These are phyloP conservation scores for Xerocomus amazonicus DNA, from an alignment of 1,284 basidiomycete species.

Conservation along the genomic window DNA sequence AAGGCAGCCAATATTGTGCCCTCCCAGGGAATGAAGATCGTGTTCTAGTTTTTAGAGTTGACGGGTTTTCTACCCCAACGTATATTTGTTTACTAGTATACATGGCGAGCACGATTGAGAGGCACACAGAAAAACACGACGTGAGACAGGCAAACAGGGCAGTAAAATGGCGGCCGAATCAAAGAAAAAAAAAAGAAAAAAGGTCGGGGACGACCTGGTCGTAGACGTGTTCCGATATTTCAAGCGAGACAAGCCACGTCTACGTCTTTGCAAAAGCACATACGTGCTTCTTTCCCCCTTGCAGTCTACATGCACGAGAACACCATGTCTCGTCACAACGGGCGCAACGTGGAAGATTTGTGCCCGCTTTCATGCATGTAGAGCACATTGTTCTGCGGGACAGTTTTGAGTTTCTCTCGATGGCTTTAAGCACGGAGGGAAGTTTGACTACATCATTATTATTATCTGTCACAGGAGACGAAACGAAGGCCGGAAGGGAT, in stretches of 20 bases:
- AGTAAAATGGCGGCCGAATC: not conserved
- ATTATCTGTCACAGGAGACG: conserved; percentile 25
- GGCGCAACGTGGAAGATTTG: conserved; percentile 62
- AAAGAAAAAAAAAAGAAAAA: not conserved
- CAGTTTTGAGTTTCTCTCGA: conserved; percentile 56
- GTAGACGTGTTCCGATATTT: not conserved
- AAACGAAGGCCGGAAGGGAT: conserved; percentile 16
- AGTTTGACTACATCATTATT: conserved; percentile 28
- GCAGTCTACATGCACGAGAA: conserved; percentile 60
- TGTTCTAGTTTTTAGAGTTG: conserved; percentile 37
- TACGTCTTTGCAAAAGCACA: conserved; percentile 30
- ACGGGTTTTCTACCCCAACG: not conserved
- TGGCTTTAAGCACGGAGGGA: conserved; percentile 48
- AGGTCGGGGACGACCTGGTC: not conserved
- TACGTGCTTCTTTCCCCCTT: conserved; percentile 48
- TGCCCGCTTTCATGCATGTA: conserved; percentile 53
- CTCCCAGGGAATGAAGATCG: conserved; percentile 66
- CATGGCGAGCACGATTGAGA: not conserved
- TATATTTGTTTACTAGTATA: not conserved
- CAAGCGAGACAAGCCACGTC: conserved; percentile 6
- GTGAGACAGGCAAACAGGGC: not conserved
- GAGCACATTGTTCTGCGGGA: conserved; percentile 46
- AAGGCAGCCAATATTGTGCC: conserved; percentile 57
- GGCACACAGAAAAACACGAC: not conserved
- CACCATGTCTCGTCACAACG: conserved; percentile 67